Evolutionary conservation across 176 grass and related monocot genomes (phyloP).

Genomic region (Pharus latifolius): DNA sequence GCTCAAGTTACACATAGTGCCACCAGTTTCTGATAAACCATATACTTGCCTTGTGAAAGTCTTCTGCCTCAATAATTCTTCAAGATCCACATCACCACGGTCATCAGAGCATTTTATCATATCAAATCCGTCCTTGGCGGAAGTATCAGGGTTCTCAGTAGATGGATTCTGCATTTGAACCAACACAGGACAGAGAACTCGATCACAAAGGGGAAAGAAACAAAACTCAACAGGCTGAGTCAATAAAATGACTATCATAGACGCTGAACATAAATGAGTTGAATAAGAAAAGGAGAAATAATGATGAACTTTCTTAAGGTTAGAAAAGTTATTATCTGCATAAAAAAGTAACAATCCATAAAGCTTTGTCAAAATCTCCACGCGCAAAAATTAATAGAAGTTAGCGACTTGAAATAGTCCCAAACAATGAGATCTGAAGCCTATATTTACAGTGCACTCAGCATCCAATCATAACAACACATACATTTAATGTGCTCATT

Average conservation of each 20-base stretch:
- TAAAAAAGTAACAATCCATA: not conserved
- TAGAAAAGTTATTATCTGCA: not conserved
- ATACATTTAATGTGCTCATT: not conserved
- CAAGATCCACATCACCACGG: conserved; percentile 12
- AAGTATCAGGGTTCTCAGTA: conserved; percentile 12
- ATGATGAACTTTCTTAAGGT: not conserved
- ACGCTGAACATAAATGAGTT: not conserved
- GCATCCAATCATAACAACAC: not conserved
- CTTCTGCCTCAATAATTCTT: conserved; percentile 40
- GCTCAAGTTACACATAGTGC: not conserved
- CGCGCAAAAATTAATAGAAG: not conserved
- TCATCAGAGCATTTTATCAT: conserved; percentile 9
- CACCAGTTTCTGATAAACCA: not conserved
- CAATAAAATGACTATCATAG: not conserved
- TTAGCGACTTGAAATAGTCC: not conserved
- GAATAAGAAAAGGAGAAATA: not conserved
- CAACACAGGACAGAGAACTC: not conserved
- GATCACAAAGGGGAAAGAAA: not conserved
- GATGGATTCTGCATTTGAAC: conserved; percentile 11
- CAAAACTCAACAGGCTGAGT: not conserved
- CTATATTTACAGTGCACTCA: not conserved
- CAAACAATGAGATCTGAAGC: not conserved
- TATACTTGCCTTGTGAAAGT: conserved; percentile 48
- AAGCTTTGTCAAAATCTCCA: not conserved
- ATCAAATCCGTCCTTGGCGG: conserved; percentile 6